Base-by-base conservation (phyloP, 1,284 basidiomycete genomes). In the Hymenochaete sp. region DNA sequence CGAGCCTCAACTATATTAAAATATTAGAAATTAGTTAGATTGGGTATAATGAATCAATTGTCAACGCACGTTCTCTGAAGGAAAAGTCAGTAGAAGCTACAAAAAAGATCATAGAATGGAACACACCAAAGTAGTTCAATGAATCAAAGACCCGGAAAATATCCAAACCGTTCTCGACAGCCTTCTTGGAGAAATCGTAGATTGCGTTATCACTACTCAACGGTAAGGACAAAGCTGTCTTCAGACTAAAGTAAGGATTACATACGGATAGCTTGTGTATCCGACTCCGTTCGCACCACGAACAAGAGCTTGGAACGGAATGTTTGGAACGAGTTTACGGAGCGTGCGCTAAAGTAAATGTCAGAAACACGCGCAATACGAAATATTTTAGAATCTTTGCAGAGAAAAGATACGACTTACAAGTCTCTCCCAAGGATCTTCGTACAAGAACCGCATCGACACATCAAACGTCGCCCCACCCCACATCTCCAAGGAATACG, bases 131-230 rank as follows among this genome's bases (percentile, higher is more conserved):
- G 66, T 97, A 97, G 72, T 98, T 98, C 67, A 99, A 71, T 38
- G 96, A 98, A 67, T 99, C 96, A 58, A 99, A 99, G 47, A 99
- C 93, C 64, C 96, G 81, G 89, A 99, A 99, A 61, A 99, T 99
- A 69, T 99, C 96, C 39, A 98, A 78, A 63, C 96, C 96, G 56
- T 95, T 96, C 71, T 98, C 93, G 22, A 99, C 95, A 16, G 96
- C 96, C 67, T 96, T 88, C 73, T 92, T 93, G 50, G 87, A 93
- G 71, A 95, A 95, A 64, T 98, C 96, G 67, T 99, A 98, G 68
- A 99, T 98, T 53, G 92, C 93, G 59, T 99, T 99, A 67, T 99
- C 96, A 25, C 85, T 89, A 47, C 25, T 21, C 36, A 32, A 22
- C n/a, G 56, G 28, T 59, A 47, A 9, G 47, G 24, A 38, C n/a